These are phyloP conservation scores for Trifolium subterraneum DNA, from an alignment of 306 rosid genomes.

Conservation along the genomic window DNA sequence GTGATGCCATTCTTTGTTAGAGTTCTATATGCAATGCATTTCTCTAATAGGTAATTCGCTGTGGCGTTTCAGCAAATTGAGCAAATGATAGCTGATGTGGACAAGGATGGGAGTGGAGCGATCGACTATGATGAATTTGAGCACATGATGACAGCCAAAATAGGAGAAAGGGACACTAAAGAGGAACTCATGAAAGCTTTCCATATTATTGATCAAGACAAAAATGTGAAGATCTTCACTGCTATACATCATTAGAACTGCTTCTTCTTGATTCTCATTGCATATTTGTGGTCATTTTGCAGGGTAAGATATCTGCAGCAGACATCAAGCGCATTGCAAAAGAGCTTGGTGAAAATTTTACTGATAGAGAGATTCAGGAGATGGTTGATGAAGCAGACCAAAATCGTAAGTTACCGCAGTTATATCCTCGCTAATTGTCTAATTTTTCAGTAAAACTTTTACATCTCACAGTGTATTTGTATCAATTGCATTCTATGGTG, in stretches of 20 bases:
- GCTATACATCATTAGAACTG: neutral
- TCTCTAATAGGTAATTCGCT: constrained; percentile 45
- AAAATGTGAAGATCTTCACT: constrained; percentile 58
- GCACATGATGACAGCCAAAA: constrained; percentile 92
- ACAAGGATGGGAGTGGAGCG: constrained; percentile 95
- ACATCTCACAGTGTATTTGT: constrained; percentile 9
- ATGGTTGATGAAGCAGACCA: constrained; percentile 80
- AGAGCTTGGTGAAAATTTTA: constrained; percentile 71
- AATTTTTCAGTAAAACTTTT: constrained; percentile 14
- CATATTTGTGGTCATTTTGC: constrained; percentile 33
- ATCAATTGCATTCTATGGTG: constrained; percentile 1
- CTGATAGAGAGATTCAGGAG: constrained; percentile 65
- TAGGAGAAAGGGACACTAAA: constrained; percentile 92
- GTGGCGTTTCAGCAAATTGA: constrained; percentile 74
- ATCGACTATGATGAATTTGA: constrained; percentile 91
- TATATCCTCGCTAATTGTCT: constrained; percentile 25
- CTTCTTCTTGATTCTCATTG: constrained; percentile 34
- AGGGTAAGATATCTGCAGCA: constrained; percentile 80
- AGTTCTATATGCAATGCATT: constrained; percentile 25
- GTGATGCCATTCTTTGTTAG: constrained; percentile 25
- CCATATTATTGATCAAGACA: constrained; percentile 73
- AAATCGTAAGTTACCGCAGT: constrained; percentile 58
- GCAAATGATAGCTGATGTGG: constrained; percentile 95
- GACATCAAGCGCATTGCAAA: constrained; percentile 77
- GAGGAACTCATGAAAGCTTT: constrained; percentile 98